Conservation (phyloP, 768 basidiomycete species). For the Lactarius sanguifluus region DNA sequence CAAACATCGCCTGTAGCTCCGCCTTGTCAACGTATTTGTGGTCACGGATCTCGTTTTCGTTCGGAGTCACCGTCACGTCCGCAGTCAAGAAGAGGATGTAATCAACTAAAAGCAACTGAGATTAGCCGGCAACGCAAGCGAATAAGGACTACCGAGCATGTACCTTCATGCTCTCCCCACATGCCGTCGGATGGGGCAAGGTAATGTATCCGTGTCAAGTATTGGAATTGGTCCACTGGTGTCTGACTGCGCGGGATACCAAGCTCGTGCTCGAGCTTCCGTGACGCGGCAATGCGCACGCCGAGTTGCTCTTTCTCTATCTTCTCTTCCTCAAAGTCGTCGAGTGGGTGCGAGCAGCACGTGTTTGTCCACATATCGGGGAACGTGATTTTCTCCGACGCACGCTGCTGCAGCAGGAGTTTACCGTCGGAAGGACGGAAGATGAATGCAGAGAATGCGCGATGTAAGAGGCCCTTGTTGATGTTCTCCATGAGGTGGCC, state of each 20-base stretch:
- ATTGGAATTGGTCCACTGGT: constrained; percentile 84
- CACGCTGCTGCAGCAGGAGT: constrained; percentile 91
- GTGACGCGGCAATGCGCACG: constrained; percentile 85
- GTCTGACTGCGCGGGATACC: constrained; percentile 83
- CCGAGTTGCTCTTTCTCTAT: constrained; percentile 75
- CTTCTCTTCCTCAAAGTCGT: constrained; percentile 87
- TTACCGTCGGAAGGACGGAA: constrained; percentile 94
- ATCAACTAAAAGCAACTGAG: constrained; percentile 63
- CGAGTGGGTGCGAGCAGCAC: constrained; percentile 95
- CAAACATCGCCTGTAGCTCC: constrained; percentile 91
- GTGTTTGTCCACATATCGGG: constrained; percentile 99
- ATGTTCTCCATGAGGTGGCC: constrained; percentile 99
- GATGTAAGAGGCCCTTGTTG: constrained; percentile 88
- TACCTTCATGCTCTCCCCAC: constrained; percentile 99
- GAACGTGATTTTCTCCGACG: constrained; percentile 99
- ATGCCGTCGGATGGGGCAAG: constrained; percentile 87
- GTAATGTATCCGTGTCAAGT: constrained; percentile 95
- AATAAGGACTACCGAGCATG: constrained; percentile 26
- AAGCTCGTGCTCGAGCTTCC: constrained; percentile 95
- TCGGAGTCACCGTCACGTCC: constrained; percentile 79
- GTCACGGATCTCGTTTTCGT: constrained; percentile 89
- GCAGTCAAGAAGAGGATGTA: constrained; percentile 95
- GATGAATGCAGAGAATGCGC: constrained; percentile 96
- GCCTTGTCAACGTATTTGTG: constrained; percentile 87
- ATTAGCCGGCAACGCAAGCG: constrained; percentile 3